phyloP scores from a whole-genome alignment of 2,329 filamentous ascomycete species.

The Nemania serpens region DNA sequence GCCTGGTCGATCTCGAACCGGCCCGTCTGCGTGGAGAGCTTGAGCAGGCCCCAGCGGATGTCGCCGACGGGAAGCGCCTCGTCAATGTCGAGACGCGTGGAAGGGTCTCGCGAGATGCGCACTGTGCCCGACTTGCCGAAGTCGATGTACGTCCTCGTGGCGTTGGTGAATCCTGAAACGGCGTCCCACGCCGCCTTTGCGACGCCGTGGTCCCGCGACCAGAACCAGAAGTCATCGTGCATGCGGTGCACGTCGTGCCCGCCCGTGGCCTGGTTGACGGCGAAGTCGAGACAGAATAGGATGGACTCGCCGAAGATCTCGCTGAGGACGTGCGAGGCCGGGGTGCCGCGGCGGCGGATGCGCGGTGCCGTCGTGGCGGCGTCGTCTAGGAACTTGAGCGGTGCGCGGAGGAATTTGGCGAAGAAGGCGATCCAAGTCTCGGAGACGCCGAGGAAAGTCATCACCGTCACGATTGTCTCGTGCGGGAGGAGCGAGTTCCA shows the following conservation, averaged over 20 bases:
- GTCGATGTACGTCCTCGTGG: conserved; percentile 64
- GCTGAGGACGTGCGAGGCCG: conserved; percentile 63
- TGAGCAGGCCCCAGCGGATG: conserved; percentile 61
- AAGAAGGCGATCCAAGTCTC: conserved; percentile 64
- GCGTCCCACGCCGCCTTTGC: conserved; percentile 64
- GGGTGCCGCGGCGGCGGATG: conserved; percentile 60
- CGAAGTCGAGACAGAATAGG: conserved; percentile 68
- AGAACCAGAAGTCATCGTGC: conserved; percentile 71
- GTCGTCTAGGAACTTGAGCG: conserved; percentile 62
- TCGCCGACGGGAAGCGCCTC: conserved; percentile 51
- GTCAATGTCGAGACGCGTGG: conserved; percentile 33
- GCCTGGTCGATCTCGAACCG: conserved; percentile 63
- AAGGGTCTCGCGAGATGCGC: conserved; percentile 43
- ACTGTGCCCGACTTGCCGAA: conserved; percentile 54
- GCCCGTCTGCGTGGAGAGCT: conserved; percentile 56
- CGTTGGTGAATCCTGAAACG: conserved; percentile 57
- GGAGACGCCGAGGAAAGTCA: conserved; percentile 64
- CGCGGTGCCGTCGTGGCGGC: conserved; percentile 49
- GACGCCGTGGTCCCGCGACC: conserved; percentile 56
- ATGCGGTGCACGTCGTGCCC: conserved; percentile 63
- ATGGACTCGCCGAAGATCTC: conserved; percentile 63
- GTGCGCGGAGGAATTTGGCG: conserved; percentile 60
- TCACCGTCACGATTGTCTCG: conserved; percentile 58
- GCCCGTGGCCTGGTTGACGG: conserved; percentile 61
- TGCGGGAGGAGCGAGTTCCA: conserved; percentile 56